These are phyloP conservation scores for Tetrastigma voinierianum DNA, from an alignment of 164 flowering plant species.

Conservation along the genomic window DNA sequence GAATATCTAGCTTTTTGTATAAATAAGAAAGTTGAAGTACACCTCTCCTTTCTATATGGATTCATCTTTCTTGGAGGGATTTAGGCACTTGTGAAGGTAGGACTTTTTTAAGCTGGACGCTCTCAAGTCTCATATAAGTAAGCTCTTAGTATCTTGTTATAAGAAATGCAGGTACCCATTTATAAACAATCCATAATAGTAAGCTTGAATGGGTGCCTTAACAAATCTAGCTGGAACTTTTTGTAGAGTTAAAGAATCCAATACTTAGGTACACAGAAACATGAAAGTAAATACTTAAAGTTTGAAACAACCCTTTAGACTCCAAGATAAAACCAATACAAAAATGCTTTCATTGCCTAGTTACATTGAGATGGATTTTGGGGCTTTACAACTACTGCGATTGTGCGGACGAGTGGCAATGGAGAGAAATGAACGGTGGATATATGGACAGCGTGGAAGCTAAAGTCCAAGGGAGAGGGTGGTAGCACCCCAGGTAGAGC, in stretches of 20 bases:
- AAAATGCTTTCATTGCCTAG: background rate
- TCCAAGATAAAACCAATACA: constrained; percentile 1
- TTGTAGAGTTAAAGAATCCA: background rate
- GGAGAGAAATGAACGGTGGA: background rate
- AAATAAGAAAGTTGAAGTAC: background rate
- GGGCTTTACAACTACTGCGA: background rate
- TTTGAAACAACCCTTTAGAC: background rate
- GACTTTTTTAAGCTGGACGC: background rate
- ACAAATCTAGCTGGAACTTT: background rate
- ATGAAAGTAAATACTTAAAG: constrained; percentile 3
- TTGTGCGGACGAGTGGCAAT: background rate
- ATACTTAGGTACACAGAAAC: constrained; percentile 22
- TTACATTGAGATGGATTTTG: background rate
- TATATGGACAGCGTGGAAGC: background rate
- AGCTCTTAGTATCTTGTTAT: no score
- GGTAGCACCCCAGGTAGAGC: background rate
- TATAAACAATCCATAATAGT: no score
- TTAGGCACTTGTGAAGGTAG: background rate
- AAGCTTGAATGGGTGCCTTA: no score
- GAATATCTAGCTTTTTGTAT: background rate
- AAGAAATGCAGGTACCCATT: no score
- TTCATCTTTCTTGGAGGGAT: background rate
- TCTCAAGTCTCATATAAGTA: background rate
- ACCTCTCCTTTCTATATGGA: constrained; percentile 3
- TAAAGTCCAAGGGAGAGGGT: background rate